Percentiles rank a stretch among this genome's conserved stretches.
phyloP scores from a whole-genome alignment of 306 rosid genomes.

The Parietaria judaica region DNA sequence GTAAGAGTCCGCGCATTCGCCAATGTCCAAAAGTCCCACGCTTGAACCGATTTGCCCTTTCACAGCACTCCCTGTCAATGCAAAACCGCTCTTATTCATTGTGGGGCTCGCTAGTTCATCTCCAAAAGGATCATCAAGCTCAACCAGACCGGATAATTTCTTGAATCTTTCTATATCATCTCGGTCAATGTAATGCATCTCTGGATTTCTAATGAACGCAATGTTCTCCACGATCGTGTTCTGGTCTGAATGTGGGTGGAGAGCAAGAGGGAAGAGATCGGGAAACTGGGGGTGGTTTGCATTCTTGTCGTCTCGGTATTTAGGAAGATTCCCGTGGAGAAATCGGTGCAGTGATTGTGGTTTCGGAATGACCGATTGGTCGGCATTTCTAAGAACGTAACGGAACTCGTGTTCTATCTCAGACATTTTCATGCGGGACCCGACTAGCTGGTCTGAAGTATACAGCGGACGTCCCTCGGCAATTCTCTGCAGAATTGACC shows the following conservation, averaged over 20 bases:
- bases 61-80: constrained; percentile 36
- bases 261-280: constrained; percentile 42
- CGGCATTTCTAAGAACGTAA: constrained; percentile 42
- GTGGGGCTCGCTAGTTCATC: constrained; percentile 17
- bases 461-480: constrained; percentile 61
- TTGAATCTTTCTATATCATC: constrained; percentile 61
- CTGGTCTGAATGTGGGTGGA: constrained; percentile 32
- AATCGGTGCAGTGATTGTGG: constrained; percentile 27
- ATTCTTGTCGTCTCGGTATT: constrained; percentile 16
- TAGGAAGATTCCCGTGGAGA: constrained; percentile 31
- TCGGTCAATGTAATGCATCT: constrained; percentile 15
- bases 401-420: constrained; percentile 40
- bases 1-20: constrained; percentile 30
- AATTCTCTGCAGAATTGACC: constrained; percentile 50
- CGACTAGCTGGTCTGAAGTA: constrained; percentile 33
- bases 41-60: constrained; percentile 25
- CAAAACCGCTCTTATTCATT: constrained; percentile 26
- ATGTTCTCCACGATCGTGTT: constrained; percentile 29
- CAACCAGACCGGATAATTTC: constrained; percentile 48
- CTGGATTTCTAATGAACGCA: constrained; percentile 36
- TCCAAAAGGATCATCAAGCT: constrained; percentile 16
- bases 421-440: constrained; percentile 28
- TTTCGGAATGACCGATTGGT: constrained; percentile 29
- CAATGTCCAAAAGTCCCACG: constrained; percentile 33
- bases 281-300: constrained; percentile 44